Conservation (phyloP, 2,329 filamentous ascomycete genomes). For the Monosporascus sp. region DNA sequence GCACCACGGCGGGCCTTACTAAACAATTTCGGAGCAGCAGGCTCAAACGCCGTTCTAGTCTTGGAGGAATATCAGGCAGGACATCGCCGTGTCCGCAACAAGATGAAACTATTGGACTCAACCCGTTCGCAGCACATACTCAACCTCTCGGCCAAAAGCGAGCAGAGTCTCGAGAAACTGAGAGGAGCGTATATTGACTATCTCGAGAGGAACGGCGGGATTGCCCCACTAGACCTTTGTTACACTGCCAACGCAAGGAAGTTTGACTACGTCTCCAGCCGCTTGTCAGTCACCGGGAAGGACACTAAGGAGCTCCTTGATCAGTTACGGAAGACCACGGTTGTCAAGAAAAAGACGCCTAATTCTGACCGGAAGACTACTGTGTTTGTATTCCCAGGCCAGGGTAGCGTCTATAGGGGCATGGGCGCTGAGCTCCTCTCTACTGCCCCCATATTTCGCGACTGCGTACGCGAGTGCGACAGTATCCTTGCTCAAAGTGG, state of each 20-base stretch:
- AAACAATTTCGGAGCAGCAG: constrained; percentile 33
- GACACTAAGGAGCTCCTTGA: constrained; percentile 2
- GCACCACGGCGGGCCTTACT: constrained; percentile 22
- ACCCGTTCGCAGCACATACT: constrained; percentile 5
- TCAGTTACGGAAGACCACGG: not conserved
- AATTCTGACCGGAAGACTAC: not conserved
- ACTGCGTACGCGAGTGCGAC: constrained; percentile 21
- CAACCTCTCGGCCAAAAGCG: constrained; percentile 14
- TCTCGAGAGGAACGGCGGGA: constrained; percentile 2
- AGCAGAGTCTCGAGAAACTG: constrained; percentile 3
- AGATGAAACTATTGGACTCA: not conserved
- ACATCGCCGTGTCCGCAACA: not conserved
- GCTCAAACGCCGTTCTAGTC: constrained; percentile 20
- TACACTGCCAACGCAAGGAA: constrained; percentile 18
- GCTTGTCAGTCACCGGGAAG: constrained; percentile 8
- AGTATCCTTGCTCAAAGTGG: constrained; percentile 16
- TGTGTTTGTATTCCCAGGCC: constrained; percentile 31
- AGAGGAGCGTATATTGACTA: constrained; percentile 4
- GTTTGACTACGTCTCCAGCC: constrained; percentile 6
- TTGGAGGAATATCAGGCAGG: constrained; percentile 14
- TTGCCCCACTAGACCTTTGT: constrained; percentile 12
- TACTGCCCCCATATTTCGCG: constrained; percentile 21
- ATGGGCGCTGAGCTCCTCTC: constrained; percentile 26
- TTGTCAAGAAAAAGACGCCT: not conserved
- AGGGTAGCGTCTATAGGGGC: constrained; percentile 26